Conservation (phyloP, 164 flowering plant genomes). For the Malania oleifera region DNA sequence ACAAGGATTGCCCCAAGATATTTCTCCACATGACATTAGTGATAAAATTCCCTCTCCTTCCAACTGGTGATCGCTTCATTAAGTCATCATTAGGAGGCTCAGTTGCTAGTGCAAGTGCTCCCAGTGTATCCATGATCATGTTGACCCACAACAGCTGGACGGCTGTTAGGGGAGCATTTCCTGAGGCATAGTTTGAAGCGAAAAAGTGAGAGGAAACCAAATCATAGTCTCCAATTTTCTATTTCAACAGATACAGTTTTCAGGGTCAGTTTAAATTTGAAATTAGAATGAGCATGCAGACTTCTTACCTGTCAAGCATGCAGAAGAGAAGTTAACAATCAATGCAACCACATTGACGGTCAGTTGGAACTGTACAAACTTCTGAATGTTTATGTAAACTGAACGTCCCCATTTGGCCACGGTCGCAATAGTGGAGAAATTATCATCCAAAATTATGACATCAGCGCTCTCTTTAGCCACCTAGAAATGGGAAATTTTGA, state of each 20-base stretch:
- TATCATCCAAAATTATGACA: slow-evolving; percentile 78
- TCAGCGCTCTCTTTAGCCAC: slow-evolving; percentile 94
- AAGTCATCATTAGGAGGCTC: slow-evolving; percentile 86
- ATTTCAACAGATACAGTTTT: no score
- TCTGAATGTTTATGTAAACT: slow-evolving; percentile 75
- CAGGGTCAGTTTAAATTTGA: no score
- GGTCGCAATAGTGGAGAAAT: slow-evolving; percentile 79
- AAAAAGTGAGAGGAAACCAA: neutral
- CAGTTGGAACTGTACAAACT: slow-evolving; percentile 79
- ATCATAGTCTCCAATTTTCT: neutral
- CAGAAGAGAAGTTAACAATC: slow-evolving; percentile 68
- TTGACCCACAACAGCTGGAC: slow-evolving; percentile 96
- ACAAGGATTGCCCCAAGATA: slow-evolving; percentile 77
- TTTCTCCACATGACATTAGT: slow-evolving; percentile 98
- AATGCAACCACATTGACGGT: slow-evolving; percentile 75
- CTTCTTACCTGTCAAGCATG: slow-evolving; percentile 60
- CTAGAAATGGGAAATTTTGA: slow-evolving; percentile 24
- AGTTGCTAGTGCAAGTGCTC: slow-evolving; percentile 94
- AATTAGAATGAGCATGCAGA: neutral
- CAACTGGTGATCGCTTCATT: slow-evolving; percentile 83
- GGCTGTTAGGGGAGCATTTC: slow-evolving; percentile 61
- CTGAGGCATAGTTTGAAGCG: neutral
- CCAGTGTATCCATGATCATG: slow-evolving; percentile 98
- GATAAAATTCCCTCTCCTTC: slow-evolving; percentile 87
- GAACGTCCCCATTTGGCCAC: slow-evolving; percentile 92